A percentile compares a stretch with the other conserved stretches of the same genome.
Conservation (phyloP, 2,329 filamentous ascomycete genomes). For the Colletotrichum orbiculare region DNA sequence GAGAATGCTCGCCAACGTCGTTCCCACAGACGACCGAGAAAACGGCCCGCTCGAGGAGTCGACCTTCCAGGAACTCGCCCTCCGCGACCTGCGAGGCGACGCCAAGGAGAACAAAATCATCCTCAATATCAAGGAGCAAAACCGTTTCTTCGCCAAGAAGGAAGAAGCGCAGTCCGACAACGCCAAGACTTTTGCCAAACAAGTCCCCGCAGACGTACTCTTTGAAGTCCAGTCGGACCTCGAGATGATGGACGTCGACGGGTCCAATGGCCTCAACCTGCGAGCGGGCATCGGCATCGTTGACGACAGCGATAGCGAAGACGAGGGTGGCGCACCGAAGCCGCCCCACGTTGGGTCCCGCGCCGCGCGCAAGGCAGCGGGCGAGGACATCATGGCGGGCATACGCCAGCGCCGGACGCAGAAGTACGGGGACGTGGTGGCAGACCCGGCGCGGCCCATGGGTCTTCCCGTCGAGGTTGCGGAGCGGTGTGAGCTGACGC, state of each 20-base stretch:
- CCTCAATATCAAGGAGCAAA: constrained; percentile 90
- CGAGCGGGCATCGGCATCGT: constrained; percentile 74
- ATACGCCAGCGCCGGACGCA: constrained; percentile 71
- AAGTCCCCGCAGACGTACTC: constrained; percentile 77
- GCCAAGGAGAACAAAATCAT: constrained; percentile 81
- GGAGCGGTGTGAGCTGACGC: constrained; percentile 74
- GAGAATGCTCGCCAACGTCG: constrained; percentile 91
- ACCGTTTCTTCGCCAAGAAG: constrained; percentile 78
- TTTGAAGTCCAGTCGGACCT: constrained; percentile 73
- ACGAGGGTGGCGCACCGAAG: constrained; percentile 63
- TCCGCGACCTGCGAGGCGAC: constrained; percentile 83
- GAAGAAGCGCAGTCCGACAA: constrained; percentile 59
- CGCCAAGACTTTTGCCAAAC: constrained; percentile 69
- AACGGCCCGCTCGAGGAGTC: constrained; percentile 76
- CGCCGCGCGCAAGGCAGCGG: constrained; percentile 71
- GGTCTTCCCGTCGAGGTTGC: constrained; percentile 67
- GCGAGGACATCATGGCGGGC: constrained; percentile 73
- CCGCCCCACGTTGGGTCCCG: constrained; percentile 74
- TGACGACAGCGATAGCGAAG: constrained; percentile 76
- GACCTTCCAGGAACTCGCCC: constrained; percentile 77
- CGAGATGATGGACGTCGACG: constrained; percentile 59
- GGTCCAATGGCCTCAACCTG: constrained; percentile 66
- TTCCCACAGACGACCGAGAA: constrained; percentile 76
- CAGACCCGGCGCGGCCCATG: constrained; percentile 28
- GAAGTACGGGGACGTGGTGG: constrained; percentile 60